These are phyloP conservation scores for Notholithocarpus densiflorus DNA, from an alignment of 306 rosid genomes.

Conservation along the genomic window DNA sequence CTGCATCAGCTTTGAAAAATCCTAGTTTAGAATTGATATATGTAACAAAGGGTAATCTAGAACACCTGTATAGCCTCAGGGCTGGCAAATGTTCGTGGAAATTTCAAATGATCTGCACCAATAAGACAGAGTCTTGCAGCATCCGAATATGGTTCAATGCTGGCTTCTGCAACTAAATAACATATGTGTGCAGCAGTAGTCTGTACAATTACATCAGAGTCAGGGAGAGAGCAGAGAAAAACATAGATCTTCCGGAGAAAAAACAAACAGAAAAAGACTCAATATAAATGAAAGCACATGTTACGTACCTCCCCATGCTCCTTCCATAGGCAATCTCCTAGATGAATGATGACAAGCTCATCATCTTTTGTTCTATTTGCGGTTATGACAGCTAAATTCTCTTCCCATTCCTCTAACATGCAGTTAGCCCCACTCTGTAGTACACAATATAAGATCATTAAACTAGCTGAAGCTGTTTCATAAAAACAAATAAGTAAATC, in stretches of 20 bases:
- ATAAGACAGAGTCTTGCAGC: constrained; percentile 83
- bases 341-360: constrained; percentile 79
- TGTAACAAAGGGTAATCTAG: constrained; percentile 22
- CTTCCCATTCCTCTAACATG: constrained; percentile 92
- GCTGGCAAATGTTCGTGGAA: constrained; percentile 84
- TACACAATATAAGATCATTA: constrained; percentile 7
- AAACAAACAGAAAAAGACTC: not conserved
- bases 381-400: constrained; percentile 83
- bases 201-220: constrained; percentile 33
- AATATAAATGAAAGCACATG: not conserved
- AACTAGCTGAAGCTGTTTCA: not conserved
- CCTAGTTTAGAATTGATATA: constrained; percentile 1
- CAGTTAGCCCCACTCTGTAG: constrained; percentile 56
- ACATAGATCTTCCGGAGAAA: constrained; percentile 19
- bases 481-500: no score
- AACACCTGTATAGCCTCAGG: constrained; percentile 97
- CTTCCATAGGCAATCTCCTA: constrained; percentile 93
- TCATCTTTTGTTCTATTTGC: constrained; percentile 96
- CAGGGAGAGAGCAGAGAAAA: constrained; percentile 20
- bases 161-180: constrained; percentile 91
- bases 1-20: constrained; percentile 5
- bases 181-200: constrained; percentile 92
- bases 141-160: constrained; percentile 75
- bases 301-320: constrained; percentile 75
- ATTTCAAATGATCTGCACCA: constrained; percentile 96